phyloP scores from a whole-genome alignment of 2,329 filamentous ascomycete genomes.

The Aspergillus sp. region DNA sequence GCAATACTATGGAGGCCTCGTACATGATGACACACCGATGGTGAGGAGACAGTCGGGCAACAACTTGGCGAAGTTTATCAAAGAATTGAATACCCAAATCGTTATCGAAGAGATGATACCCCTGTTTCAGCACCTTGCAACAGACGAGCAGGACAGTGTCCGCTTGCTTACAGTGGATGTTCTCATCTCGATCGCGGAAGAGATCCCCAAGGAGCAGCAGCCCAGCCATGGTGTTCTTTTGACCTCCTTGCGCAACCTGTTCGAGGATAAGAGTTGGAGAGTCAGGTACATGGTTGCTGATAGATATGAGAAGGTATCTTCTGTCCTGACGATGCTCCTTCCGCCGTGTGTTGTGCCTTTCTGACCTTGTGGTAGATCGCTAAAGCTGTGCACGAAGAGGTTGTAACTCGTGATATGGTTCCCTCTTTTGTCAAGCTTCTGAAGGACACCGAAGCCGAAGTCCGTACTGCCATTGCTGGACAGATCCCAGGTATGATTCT shows the following conservation, averaged over 20 bases:
- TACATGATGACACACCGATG: slow-evolving; percentile 99
- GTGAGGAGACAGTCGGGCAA: slow-evolving; percentile 95
- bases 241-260: slow-evolving; percentile 85
- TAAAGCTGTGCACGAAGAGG: slow-evolving; percentile 96
- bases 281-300: slow-evolving; percentile 99
- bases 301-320: slow-evolving; percentile 85
- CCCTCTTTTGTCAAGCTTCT: slow-evolving; percentile 96
- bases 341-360: not conserved
- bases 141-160: slow-evolving; percentile 97
- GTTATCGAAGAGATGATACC: slow-evolving; percentile 99
- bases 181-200: slow-evolving; percentile 92
- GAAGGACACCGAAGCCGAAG: slow-evolving; percentile 97
- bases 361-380: slow-evolving; percentile 67
- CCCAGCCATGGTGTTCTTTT: slow-evolving; percentile 91
- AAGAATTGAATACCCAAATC: slow-evolving; percentile 87
- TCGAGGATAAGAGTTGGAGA: slow-evolving; percentile 99
- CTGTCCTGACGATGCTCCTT: not conserved
- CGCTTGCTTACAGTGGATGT: slow-evolving; percentile 94
- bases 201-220: slow-evolving; percentile 97
- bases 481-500: slow-evolving; percentile 75
- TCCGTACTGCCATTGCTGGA: slow-evolving; percentile 92
- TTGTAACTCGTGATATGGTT: slow-evolving; percentile 88
- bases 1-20: slow-evolving; percentile 86
- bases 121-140: slow-evolving; percentile 93
- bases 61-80: slow-evolving; percentile 95